Evolutionary conservation across 345 rosid species (phyloP), one percentile per base, ranked within the genome.

Genomic region (Microcos paniculata): DNA sequence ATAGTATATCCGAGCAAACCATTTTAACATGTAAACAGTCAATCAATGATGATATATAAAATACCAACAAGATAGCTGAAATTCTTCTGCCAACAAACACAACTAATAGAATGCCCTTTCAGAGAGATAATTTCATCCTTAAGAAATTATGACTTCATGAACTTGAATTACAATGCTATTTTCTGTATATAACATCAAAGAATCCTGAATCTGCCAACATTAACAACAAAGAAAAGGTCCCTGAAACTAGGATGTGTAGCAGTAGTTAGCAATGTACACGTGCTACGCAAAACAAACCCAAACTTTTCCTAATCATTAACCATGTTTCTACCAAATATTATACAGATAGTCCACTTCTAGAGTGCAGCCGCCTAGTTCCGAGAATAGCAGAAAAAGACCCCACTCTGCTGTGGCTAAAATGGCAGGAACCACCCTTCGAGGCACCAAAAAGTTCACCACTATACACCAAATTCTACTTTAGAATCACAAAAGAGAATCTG

Each of bases 251-350:
- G 65, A 69, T 55, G 74, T 79, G 82, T 71, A 38, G 82, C 77
- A 51, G 31, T 28, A 74, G 88, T 83, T 83, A 88, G 87, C 84
- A 86, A 84, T 84, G 85, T 84, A 84, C 91, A 88, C 71, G 48
- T 40, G 79, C 80, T 75, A 72, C 62, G 42, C 52, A 77, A 55
- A 62, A 64, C 76, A 78, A 68, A 81, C 72, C 78, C 71, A 23
- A 43, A 26, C 81, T 77, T 51, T 49, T 61, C 49, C 89, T 84
- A 78, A 80, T 68, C 79, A 82, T 63, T 46, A n/a, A 76, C 61
- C 69, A 68, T 21, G 78, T 71, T 72, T n/a, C 84, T 82, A 72
- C 75, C 64, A 15, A 15, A 74, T 82, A 83, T 85, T 77, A 79
- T 82, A 87, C 88, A 87, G 76, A 75, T 80, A 56, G 52, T 77